Base-by-base conservation (phyloP, 2,329 filamentous ascomycete genomes). In the Ophioceras dolichostomum region DNA sequence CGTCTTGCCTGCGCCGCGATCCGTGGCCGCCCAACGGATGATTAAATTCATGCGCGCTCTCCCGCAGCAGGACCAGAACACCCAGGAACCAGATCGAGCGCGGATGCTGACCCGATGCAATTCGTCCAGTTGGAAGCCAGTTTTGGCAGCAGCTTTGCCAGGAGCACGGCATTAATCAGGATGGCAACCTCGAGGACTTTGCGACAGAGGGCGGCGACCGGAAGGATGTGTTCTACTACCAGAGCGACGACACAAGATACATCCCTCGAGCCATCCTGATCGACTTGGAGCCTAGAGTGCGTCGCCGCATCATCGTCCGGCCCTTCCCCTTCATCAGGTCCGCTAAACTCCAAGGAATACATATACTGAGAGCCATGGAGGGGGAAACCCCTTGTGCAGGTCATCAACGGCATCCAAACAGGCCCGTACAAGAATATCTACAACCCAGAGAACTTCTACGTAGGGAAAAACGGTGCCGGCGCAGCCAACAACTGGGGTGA, bases 161-260 rank as follows among this genome's bases (percentile, higher is more conserved):
- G 58, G 91, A 98, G 63, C 91, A 98, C 57, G 91, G 93, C 44
- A 98, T 98, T 65, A 94, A 83, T 53, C 86, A 91, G 57, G 87
- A 96, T 62, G 91, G 91, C 41, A 96, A 96, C 58, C 73, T 98
- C 41, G 88, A 95, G 57, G 88, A 95, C 59, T 95, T 95, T 65
- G 91, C 91, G 54, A 95, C 87, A 35, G 91, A 96, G 60, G 91
- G 91, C 54, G 88, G 89, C 47, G 91, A 98, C 63, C 81, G 91
- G 50, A 98, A 98, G 60, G 91, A 98, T 62, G 91, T 98, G 43
- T 96, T 96, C 65, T 96, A 94, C 73, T 98, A 96, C 66, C 89
- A 93, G 70, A 96, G 88, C 55, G 91, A 98, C 67, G 91, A 98
- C 57, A 98, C 91, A 41, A 76, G 91, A 64, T 98, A 98, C 61